Evolutionary conservation across 1,139 yeast species (phyloP), one percentile per base, ranked within the genome.

Genomic region (Scheffersomyces titani): DNA sequence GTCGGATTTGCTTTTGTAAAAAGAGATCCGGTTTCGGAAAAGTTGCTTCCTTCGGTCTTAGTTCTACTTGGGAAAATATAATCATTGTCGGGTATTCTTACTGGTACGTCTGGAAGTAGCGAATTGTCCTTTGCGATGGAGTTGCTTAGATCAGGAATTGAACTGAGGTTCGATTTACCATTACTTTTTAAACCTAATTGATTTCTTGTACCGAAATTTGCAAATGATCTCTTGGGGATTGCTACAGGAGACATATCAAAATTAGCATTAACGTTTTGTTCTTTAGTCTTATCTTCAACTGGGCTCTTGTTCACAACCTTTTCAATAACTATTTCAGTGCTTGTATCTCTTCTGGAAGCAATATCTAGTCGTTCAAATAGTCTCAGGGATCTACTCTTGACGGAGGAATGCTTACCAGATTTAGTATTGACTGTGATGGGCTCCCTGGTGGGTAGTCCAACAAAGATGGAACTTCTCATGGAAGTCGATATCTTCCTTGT

Each of bases 361-460:
- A 63, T 57, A 44, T 65, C 70, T 22, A 65, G 51, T 46, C 60
- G 55, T 40, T 66, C 70, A 52, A 60, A 59, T 2, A 65, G 60
- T 51, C 64, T 56, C 67, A 65, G 67, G 9, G 69, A 58, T 22
- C 63, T 46, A 44, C 59, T 49, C 40, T 52, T 52, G 20, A 57
- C 53, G 20, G 55, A 57, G 1, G 59, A 36, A 16, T 55, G 54
- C 16, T 56, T 52, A 6, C 54, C 49, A n/a, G 63, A 44, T 11
- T 57, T 56, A 21, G 63, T 69, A 4, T 46, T 46, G 16, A 46
- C 49, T 19, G 72, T 67, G 44, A 78, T 69, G 1, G 82, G 82
- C 52, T 76, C 81, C 48, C 79, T 65, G 5, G 77, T 67, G 0
- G 82, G 82, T n/a, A 78, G 60, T 0, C 81, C 69, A 1, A 74